Evolutionary conservation across 208 protist genomes (phyloP), one percentile per base, ranked within the genome.

Genomic region (Crithidia mellificae): DNA sequence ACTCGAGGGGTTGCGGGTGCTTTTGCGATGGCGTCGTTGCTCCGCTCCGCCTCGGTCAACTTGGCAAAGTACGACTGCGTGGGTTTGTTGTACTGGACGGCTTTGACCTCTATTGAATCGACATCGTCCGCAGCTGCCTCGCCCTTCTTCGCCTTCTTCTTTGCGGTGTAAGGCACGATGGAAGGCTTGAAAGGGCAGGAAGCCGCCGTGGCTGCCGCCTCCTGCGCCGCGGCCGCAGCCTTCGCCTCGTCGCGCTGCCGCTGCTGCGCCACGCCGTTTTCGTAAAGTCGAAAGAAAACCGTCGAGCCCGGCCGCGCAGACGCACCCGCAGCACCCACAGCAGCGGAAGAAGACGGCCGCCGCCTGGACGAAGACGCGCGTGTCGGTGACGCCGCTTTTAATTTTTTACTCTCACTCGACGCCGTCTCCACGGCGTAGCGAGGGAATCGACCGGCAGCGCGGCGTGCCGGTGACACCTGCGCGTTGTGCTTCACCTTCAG

Each of bases 41-140:
- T 17, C 47, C 53, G 39, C 0, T 29, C 41, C 14, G 24, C 25
- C 0, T 63, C 51, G 15, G 70, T 59, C n/a, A 90, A 61, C 67
- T 83, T 83, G 3, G 89, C 83, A 22, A 65, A 74, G 49, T 72
- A 92, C 1, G 89, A 90, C 67, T 80, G 58, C 19, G 89, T 94
- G 17, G 84, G 74, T 38, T 74, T 78, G 44, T 81, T 78, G 75
- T 84, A 91, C 36, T 38, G 72, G 14, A 12, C 15, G 12, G 5
- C 11, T 8, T 8, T 19, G 6, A 9, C 46, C 19, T 30, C 41
- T n/a, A n/a, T n/a, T n/a, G n/a, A n/a, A n/a, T n/a, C n/a, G n/a
- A n/a, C n/a, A n/a, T n/a, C n/a, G n/a, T n/a, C n/a, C n/a, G n/a
- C n/a, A n/a, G n/a, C n/a, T n/a, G n/a, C n/a, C 41, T 15, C 49